A percentile compares a stretch with the other conserved stretches of the same genome.
These are phyloP conservation scores for Athelia sp. DNA, from an alignment of 1,284 basidiomycete genomes.

Conservation along the genomic window DNA sequence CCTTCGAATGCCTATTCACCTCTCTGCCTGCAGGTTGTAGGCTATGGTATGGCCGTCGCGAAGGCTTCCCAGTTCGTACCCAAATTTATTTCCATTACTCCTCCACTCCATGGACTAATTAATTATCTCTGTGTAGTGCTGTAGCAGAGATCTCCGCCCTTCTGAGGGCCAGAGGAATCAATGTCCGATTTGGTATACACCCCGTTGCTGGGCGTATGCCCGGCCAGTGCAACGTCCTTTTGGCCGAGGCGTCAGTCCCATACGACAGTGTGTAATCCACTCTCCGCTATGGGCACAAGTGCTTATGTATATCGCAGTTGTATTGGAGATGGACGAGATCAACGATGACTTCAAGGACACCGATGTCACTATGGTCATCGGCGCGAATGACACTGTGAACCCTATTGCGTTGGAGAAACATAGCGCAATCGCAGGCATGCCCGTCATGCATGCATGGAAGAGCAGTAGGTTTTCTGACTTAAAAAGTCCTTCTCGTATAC, in stretches of 20 bases:
- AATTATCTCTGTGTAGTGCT: slow-evolving; percentile 31
- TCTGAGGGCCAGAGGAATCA: slow-evolving; percentile 67
- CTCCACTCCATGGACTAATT: not conserved
- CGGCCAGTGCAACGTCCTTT: slow-evolving; percentile 81
- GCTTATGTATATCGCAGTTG: slow-evolving; percentile 42
- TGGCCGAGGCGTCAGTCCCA: slow-evolving; percentile 83
- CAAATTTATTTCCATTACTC: not conserved
- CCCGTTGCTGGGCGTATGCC: slow-evolving; percentile 75
- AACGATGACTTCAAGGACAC: slow-evolving; percentile 66
- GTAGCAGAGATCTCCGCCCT: slow-evolving; percentile 77
- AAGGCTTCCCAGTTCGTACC: slow-evolving; percentile 68
- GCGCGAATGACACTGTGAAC: slow-evolving; percentile 89
- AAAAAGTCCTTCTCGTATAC: not conserved
- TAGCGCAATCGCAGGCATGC: slow-evolving; percentile 85
- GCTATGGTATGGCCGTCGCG: slow-evolving; percentile 87
- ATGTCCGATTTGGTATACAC: slow-evolving; percentile 67
- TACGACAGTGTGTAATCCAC: slow-evolving; percentile 66
- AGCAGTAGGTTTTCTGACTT: slow-evolving; percentile 37
- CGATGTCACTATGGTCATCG: slow-evolving; percentile 80
- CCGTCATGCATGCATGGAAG: slow-evolving; percentile 86
- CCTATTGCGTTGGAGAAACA: slow-evolving; percentile 84
- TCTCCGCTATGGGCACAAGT: not conserved
- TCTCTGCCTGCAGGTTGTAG: slow-evolving; percentile 53
- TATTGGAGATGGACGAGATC: slow-evolving; percentile 89
- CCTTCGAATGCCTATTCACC: slow-evolving; percentile 1